phyloP scores from a whole-genome alignment of 495 filamentous ascomycete genomes.

The Penicillium tannophilum region DNA sequence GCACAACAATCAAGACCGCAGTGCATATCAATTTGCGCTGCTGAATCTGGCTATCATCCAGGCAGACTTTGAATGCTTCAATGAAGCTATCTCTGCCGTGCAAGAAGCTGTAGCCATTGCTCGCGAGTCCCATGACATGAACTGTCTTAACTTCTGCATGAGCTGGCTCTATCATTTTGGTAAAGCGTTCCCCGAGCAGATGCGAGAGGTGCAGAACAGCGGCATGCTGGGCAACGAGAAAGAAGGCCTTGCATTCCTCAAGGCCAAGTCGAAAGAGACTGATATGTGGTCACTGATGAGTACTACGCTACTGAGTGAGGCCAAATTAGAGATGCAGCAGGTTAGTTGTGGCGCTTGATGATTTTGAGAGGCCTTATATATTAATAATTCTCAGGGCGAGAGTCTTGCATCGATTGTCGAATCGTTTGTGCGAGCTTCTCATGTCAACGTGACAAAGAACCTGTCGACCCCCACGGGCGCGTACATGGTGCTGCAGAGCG shows the following conservation, averaged over 20 bases:
- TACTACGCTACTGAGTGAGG: slow-evolving; percentile 83
- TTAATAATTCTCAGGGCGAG: slow-evolving; percentile 61
- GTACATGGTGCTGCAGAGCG: slow-evolving; percentile 69
- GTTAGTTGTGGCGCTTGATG: slow-evolving; percentile 34
- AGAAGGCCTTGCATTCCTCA: slow-evolving; percentile 81
- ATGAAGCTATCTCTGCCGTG: slow-evolving; percentile 90
- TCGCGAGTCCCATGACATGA: slow-evolving; percentile 87
- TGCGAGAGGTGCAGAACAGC: slow-evolving; percentile 67
- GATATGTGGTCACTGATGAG: slow-evolving; percentile 88
- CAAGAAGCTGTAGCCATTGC: slow-evolving; percentile 90
- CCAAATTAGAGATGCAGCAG: slow-evolving; percentile 71
- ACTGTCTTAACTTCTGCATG: slow-evolving; percentile 90
- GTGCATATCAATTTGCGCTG: slow-evolving; percentile 96
- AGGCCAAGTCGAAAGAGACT: slow-evolving; percentile 83
- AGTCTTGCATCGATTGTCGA: slow-evolving; percentile 77
- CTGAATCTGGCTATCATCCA: slow-evolving; percentile 92
- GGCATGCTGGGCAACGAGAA: slow-evolving; percentile 77
- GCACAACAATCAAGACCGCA: slow-evolving; percentile 73
- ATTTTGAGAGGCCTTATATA: not conserved
- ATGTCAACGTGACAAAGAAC: slow-evolving; percentile 76
- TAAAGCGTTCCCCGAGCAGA: slow-evolving; percentile 76
- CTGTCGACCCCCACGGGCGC: slow-evolving; percentile 71
- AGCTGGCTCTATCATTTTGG: slow-evolving; percentile 98
- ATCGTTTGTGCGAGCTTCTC: slow-evolving; percentile 75
- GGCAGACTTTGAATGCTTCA: slow-evolving; percentile 90